Evolutionary conservation across 768 basidiomycete genomes (phyloP), one percentile per base, ranked within the genome.

Genomic region (Phanerodontia chrysosporium): DNA sequence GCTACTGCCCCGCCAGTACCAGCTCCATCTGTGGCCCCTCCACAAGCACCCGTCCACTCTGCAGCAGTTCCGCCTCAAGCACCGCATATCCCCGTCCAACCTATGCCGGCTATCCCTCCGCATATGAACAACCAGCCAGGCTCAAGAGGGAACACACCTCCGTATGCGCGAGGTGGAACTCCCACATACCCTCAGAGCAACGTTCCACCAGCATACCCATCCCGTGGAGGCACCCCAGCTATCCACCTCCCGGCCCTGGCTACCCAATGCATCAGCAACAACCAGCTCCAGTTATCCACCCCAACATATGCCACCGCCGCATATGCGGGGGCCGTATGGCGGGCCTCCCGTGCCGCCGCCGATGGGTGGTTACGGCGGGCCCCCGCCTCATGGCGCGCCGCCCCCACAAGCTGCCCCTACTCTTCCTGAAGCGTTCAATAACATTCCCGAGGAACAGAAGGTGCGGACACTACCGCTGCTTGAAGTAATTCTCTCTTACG

Each of bases 361-460:
- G 8, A 32, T 35, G 3, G 35, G 32, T 36, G 52, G 52, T n/a
- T 39, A 49, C 45, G 39, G 46, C 3, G 32, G 28, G 9, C 46
- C 56, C 21, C 56, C 45, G 16, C 29, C 56, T 7, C 30, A 25
- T 16, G 22, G 14, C 49, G 48, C 45, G 9, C 35, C 52, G 21
- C 52, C 51, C 22, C 21, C 27, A 10, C 46, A 45, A 29, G 42
- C 46, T 10, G n/a, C 52, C 21, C 64, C 61, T 42, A 61, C 49
- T 27, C 65, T 84, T n/a, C 79, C 80, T 7, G 82, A 83, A 27
- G 75, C 82, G 1, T 74, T 90, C 35, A 80, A 81, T 51, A 75
- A 76, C 22, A 82, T 90, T 39, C 82, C 85, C 10, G 85, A 88
- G 48, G 86, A 86, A 6, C 87, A 88, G 65, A 88, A 84, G 78